Evolutionary conservation across 2,329 filamentous ascomycete genomes (phyloP), one percentile per base, ranked within the genome.

Genomic region (Xylariales sp.): DNA sequence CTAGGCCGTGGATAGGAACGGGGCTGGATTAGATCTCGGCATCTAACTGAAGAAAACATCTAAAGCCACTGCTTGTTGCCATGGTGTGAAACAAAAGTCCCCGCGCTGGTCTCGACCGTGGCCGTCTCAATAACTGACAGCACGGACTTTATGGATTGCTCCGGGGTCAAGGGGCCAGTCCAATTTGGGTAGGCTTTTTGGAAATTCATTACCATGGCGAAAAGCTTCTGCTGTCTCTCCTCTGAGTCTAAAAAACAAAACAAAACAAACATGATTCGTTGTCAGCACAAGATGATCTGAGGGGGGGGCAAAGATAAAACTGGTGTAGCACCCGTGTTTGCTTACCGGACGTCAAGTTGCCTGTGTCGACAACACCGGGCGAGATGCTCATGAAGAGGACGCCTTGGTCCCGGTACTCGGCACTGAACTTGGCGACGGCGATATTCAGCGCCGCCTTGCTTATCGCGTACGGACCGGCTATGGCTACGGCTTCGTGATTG

Each of bases 11-110:
- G n/a, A n/a, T n/a, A n/a, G n/a, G n/a, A n/a, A n/a, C n/a, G n/a
- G 23, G 11, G 16, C 6, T 34, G 25, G 6, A 24, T 15, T 24
- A 34, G 20, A 8, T n/a, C n/a, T n/a, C n/a, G n/a, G n/a, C n/a
- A n/a, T n/a, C n/a, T n/a, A n/a, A n/a, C n/a, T n/a, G n/a, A n/a
- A n/a, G n/a, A n/a, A 25, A 25, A 8, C 23, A 30, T 7, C 15
- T 21, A 77, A 7, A 78, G 30, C 74, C 73, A 78, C 38, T 69
- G 61, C 54, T 74, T 69, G 44, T 62, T 73, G 4, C 75, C 72
- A 40, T 63, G 48, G 24, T 82, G 76, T 19, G 72, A 75, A 1
- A 81, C 44, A 46, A 76, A 78, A 0, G 58, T 53, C 3, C 78
- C 77, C 2, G 62, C 73, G 47, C 68, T 46, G 8, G 17, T 16